Percentiles rank a stretch among this genome's conserved stretches.
These are phyloP conservation scores for Garcia nutans DNA, from an alignment of 345 rosid species.

Conservation along the genomic window DNA sequence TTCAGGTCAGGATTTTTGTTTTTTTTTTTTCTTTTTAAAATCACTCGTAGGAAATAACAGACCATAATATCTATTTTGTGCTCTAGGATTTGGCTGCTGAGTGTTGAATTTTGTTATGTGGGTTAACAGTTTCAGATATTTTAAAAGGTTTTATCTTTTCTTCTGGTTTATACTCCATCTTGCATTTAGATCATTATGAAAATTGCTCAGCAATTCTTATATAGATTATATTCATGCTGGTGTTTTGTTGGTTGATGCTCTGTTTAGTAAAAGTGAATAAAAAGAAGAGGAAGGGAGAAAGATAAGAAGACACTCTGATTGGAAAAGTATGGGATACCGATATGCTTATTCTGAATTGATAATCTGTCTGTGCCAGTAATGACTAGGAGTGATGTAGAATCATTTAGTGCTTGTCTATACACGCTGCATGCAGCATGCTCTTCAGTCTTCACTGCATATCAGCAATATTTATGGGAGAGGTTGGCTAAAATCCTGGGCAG, in stretches of 20 bases:
- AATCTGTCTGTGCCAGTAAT: no score
- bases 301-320: neutral
- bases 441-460: neutral
- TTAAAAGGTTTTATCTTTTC: neutral
- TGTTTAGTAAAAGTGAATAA: neutral
- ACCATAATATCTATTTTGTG: neutral
- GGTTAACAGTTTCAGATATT: neutral
- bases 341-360: neutral
- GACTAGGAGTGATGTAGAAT: no score
- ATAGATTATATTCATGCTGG: neutral
- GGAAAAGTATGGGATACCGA: neutral
- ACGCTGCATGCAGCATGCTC: neutral
- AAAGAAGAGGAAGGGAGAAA: neutral
- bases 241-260: neutral
- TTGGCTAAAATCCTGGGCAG: neutral
- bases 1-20: slow-evolving; percentile 63
- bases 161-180: neutral
- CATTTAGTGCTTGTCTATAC: neutral
- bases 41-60: neutral
- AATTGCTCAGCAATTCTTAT: neutral
- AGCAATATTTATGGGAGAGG: neutral
- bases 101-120: neutral
- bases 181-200: neutral
- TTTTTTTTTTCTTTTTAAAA: neutral
- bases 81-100: neutral